Conservation (phyloP, 2,329 filamentous ascomycete species). For the Hirsutella thompsonii region DNA sequence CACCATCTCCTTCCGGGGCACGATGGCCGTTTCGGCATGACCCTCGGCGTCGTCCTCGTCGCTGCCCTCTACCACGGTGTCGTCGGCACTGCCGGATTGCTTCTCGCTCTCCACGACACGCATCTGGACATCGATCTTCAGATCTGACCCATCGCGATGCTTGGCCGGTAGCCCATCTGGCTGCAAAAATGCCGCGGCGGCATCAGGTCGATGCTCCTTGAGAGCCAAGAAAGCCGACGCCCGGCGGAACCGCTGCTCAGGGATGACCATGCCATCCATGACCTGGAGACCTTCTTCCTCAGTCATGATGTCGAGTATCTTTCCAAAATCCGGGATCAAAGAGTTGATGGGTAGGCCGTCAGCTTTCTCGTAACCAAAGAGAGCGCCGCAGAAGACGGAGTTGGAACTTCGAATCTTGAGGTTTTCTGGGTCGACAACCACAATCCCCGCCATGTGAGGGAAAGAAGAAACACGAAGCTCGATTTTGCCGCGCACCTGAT, state of each 20-base stretch:
- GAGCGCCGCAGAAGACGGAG: slow-evolving; percentile 79
- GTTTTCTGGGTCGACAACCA: slow-evolving; percentile 71
- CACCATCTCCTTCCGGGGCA: slow-evolving; percentile 59
- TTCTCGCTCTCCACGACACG: slow-evolving; percentile 86
- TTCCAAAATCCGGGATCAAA: slow-evolving; percentile 78
- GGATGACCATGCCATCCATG: slow-evolving; percentile 89
- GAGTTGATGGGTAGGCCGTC: slow-evolving; percentile 69
- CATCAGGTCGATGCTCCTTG: slow-evolving; percentile 70
- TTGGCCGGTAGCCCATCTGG: slow-evolving; percentile 75
- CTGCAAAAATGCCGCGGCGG: slow-evolving; percentile 63
- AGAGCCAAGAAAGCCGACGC: slow-evolving; percentile 75
- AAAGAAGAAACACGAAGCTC: slow-evolving; percentile 84
- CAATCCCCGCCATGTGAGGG: slow-evolving; percentile 92
- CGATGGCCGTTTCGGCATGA: slow-evolving; percentile 29
- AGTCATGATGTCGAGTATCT: slow-evolving; percentile 65
- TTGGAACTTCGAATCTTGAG: slow-evolving; percentile 86
- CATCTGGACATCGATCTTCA: slow-evolving; percentile 94
- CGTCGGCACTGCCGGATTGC: slow-evolving; percentile 44
- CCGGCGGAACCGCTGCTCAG: slow-evolving; percentile 88
- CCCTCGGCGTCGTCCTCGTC: slow-evolving; percentile 35
- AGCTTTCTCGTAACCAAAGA: slow-evolving; percentile 80
- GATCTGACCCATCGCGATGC: slow-evolving; percentile 81
- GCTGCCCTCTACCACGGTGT: slow-evolving; percentile 50
- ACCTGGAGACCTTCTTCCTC: slow-evolving; percentile 78
- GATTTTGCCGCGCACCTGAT: slow-evolving; percentile 54